These are phyloP conservation scores for Camelina hispida DNA, from an alignment of 345 rosid genomes.

Conservation along the genomic window DNA sequence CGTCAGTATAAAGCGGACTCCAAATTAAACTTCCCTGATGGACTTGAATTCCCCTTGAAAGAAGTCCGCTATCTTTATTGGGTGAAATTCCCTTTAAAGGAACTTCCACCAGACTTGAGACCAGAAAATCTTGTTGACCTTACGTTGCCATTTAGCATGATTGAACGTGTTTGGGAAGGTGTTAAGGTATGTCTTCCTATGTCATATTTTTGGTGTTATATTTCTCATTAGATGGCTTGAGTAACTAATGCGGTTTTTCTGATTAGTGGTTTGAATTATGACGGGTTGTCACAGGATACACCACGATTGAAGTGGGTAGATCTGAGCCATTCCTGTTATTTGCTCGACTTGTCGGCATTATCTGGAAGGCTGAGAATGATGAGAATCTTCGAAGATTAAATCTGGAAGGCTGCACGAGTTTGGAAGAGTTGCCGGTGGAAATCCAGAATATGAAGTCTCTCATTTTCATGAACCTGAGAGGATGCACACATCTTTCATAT, in stretches of 20 bases:
- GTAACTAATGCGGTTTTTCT: background rate
- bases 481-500: background rate
- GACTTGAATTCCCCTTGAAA: background rate
- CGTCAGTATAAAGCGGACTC: background rate
- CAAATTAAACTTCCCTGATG: background rate
- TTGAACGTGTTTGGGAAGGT: conserved; percentile 10
- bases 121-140: conserved; percentile 21
- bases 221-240: background rate
- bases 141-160: conserved; percentile 16
- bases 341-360: background rate
- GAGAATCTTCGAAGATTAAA: background rate
- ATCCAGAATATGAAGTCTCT: background rate
- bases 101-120: conserved; percentile 10
- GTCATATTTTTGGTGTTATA: background rate
- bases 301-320: background rate
- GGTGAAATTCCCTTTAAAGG: conserved; percentile 1
- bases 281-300: conserved; percentile 3
- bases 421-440: background rate
- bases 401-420: background rate
- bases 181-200: background rate
- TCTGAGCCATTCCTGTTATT: background rate
- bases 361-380: background rate
- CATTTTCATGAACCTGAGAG: background rate
- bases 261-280: background rate
- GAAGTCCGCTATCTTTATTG: conserved; percentile 4